Conservation (phyloP, 2,329 filamentous ascomycete genomes). For the Juglanconis juglandina region DNA sequence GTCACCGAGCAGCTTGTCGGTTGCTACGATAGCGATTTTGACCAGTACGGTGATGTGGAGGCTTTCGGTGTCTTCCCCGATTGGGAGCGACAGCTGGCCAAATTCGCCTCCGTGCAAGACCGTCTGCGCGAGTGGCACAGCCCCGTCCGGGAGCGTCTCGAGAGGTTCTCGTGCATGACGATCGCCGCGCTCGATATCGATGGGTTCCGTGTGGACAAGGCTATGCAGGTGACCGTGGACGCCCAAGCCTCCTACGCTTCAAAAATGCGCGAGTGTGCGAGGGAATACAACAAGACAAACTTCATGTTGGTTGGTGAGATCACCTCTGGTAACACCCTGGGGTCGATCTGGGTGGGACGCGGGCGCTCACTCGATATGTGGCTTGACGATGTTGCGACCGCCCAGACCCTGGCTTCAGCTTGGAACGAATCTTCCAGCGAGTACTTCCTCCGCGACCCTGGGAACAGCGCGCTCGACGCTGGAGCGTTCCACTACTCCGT, state of each 20-base stretch:
- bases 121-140: constrained; percentile 61
- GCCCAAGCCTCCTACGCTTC: constrained; percentile 55
- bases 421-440: constrained; percentile 18
- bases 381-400: constrained; percentile 15
- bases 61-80: constrained; percentile 61
- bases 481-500: constrained; percentile 39
- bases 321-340: constrained; percentile 58
- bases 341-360: constrained; percentile 58
- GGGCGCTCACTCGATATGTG: constrained; percentile 43
- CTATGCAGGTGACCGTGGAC: constrained; percentile 56
- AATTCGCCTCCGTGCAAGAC: constrained; percentile 65
- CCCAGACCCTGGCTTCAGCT: constrained; percentile 12
- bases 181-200: constrained; percentile 61
- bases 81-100: constrained; percentile 60
- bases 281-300: constrained; percentile 53
- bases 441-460: constrained; percentile 54
- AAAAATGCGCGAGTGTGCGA: constrained; percentile 54
- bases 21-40: constrained; percentile 60
- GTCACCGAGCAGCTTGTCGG: constrained; percentile 45
- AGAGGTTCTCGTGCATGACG: constrained; percentile 59
- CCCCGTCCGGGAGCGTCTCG: constrained; percentile 52
- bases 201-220: constrained; percentile 64
- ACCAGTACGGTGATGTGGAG: constrained; percentile 59
- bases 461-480: constrained; percentile 43
- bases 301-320: constrained; percentile 64